Conservation (phyloP, 805 yeast species). For the Torulaspora maleeae region DNA sequence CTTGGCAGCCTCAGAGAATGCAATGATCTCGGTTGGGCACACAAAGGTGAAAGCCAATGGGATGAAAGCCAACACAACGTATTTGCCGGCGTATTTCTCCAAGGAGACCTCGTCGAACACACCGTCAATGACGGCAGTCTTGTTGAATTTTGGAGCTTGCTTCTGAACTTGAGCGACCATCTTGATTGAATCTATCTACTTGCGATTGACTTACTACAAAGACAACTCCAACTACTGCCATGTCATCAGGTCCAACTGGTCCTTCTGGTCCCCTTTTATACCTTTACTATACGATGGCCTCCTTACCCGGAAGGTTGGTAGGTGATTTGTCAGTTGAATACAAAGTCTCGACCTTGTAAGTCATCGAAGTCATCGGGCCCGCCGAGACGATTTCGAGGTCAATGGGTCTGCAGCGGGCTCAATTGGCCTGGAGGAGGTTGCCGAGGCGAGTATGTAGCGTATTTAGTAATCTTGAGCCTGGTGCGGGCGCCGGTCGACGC, state of each 20-base stretch:
- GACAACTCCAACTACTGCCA: background rate
- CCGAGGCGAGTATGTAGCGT: background rate
- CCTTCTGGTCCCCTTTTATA: constrained; percentile 10
- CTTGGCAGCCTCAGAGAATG: constrained; percentile 93
- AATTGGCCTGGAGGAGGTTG: background rate
- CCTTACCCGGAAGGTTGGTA: constrained; percentile 8
- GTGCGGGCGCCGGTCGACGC: constrained; percentile 6
- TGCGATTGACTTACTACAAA: background rate
- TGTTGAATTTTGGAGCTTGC: constrained; percentile 94
- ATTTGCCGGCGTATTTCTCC: constrained; percentile 95
- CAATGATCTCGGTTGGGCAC: constrained; percentile 99
- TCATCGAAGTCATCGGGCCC: background rate
- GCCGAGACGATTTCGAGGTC: background rate
- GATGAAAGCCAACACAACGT: constrained; percentile 94
- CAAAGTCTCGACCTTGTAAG: constrained; percentile 9
- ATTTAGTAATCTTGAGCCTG: constrained; percentile 1
- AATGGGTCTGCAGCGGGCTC: background rate
- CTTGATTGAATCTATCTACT: constrained; percentile 23
- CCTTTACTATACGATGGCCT: constrained; percentile 6
- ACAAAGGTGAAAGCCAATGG: constrained; percentile 99
- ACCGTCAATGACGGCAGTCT: constrained; percentile 97
- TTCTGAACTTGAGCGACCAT: constrained; percentile 91
- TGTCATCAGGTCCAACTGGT: background rate
- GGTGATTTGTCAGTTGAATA: constrained; percentile 6
- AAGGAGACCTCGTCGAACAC: constrained; percentile 90